Conservation (phyloP, 805 yeast genomes). For the Zygoascus tannicola region DNA sequence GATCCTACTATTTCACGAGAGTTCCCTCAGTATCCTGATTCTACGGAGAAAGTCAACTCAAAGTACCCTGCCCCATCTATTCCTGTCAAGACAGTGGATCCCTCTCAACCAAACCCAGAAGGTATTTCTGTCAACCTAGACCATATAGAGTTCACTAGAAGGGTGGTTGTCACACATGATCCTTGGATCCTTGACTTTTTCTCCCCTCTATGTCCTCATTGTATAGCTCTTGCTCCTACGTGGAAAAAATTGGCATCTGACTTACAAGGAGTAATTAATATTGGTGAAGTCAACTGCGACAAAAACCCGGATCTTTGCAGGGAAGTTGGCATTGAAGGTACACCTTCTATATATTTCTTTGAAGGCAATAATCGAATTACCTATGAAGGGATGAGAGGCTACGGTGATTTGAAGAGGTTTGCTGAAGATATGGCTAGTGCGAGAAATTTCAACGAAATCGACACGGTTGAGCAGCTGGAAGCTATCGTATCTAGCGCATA, state of each 20-base stretch:
- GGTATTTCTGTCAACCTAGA: slow-evolving; percentile 28
- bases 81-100: slow-evolving; percentile 1
- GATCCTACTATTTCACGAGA: background rate
- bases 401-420: slow-evolving; percentile 27
- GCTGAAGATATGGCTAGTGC: slow-evolving; percentile 27
- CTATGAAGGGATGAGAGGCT: slow-evolving; percentile 26
- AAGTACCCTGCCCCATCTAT: slow-evolving; percentile 7
- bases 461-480: slow-evolving; percentile 18
- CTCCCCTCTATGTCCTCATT: slow-evolving; percentile 34
- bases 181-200: slow-evolving; percentile 35
- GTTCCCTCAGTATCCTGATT: slow-evolving; percentile 8
- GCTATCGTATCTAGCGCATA: slow-evolving; percentile 20
- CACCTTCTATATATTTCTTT: slow-evolving; percentile 22
- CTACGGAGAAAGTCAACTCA: slow-evolving; percentile 7
- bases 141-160: slow-evolving; percentile 20
- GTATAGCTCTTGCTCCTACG: slow-evolving; percentile 28
- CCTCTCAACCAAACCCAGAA: slow-evolving; percentile 21
- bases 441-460: slow-evolving; percentile 22
- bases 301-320: slow-evolving; percentile 25
- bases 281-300: slow-evolving; percentile 35
- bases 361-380: slow-evolving; percentile 21
- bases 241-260: slow-evolving; percentile 30
- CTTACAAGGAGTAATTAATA: slow-evolving; percentile 27
- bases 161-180: slow-evolving; percentile 23
- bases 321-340: slow-evolving; percentile 21